A percentile compares a stretch with the other conserved stretches of the same genome.
Conservation (phyloP, 2,329 filamentous ascomycete genomes). For the Cytospora piceae region DNA sequence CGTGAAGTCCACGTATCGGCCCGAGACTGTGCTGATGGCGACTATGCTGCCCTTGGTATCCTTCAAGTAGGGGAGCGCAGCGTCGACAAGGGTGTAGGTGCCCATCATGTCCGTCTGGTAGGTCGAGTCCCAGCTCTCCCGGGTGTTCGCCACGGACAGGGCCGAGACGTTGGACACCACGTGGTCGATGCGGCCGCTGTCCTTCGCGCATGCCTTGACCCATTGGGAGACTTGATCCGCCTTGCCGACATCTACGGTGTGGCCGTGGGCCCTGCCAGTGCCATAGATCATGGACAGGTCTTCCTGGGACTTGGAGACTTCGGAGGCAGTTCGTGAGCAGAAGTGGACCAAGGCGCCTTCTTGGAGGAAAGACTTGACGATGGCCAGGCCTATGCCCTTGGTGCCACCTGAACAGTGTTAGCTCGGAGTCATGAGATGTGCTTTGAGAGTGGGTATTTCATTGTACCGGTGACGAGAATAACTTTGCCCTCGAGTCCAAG, state of each 20-base stretch:
- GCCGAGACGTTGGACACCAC: slow-evolving; percentile 35
- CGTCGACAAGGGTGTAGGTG: slow-evolving; percentile 38
- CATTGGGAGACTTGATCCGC: slow-evolving; percentile 28
- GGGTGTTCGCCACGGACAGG: slow-evolving; percentile 36
- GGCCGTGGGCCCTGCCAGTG: slow-evolving; percentile 22
- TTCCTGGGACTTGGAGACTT: slow-evolving; percentile 25
- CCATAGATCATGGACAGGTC: slow-evolving; percentile 15
- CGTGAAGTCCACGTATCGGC: slow-evolving; percentile 43
- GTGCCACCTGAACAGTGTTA: slow-evolving; percentile 26
- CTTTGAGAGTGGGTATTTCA: neutral
- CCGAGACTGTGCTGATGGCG: slow-evolving; percentile 41
- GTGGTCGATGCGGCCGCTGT: slow-evolving; percentile 30
- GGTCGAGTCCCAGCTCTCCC: slow-evolving; percentile 34
- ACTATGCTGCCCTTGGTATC: slow-evolving; percentile 41
- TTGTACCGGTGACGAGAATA: slow-evolving; percentile 40
- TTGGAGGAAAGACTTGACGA: slow-evolving; percentile 31
- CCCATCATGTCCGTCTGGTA: slow-evolving; percentile 43
- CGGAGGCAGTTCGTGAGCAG: slow-evolving; percentile 31
- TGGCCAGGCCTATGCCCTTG: slow-evolving; percentile 31
- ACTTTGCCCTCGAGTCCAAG: slow-evolving; percentile 42
- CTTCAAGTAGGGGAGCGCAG: slow-evolving; percentile 41
- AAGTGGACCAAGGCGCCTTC: slow-evolving; percentile 34
- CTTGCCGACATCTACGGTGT: slow-evolving; percentile 29
- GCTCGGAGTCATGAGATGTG: neutral
- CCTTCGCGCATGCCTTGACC: slow-evolving; percentile 23